Base-by-base conservation (phyloP, 225 moss, liverwort and hornwort genomes). In the Rhytidiadelphus loreus region DNA sequence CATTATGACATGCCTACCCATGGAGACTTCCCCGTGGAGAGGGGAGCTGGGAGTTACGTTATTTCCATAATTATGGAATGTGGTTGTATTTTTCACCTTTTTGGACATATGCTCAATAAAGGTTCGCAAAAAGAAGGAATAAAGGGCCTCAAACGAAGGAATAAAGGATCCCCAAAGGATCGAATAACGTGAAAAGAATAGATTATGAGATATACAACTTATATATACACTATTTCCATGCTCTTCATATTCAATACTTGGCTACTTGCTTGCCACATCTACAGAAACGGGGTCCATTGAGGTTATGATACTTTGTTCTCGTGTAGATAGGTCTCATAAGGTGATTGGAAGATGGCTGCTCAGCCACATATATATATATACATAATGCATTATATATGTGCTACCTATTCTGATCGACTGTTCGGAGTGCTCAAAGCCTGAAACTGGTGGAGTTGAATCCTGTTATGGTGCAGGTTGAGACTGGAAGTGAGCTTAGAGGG, bases 381-480 rank as follows among this genome's bases (percentile, higher is more conserved):
- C 18, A 46, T 25, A 16, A 56, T 78, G 55, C 65, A 35, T 20
- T 13, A 17, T 32, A 46, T 29, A 37, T 28, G 59, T 48, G 14
- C 21, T 35, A 37, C 59, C n/a, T 21, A 4, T 4, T 71, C 28
- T 58, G 20, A 33, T 64, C 30, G 33, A 33, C 65, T 32, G 50
- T 59, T 82, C 6, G 33, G 59, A 58, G 50, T 75, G n/a, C 41
- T 74, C 12, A 41, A 39, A 58, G n/a, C 43, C 80, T 78, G 73
- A 85, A 43, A 60, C 41, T 19, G 16, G n/a, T 30, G 71, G 23
- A 29, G 19, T 57, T 33, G 74, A 64, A 53, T 75, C 41, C 33
- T 50, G 25, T 39, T 18, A 13, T 73, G 57, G 52, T 87, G 88
- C 89, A 93, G 93, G 86, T 86, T 53, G 90, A 91, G 16, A 55